Evolutionary conservation across 352 stramenopile genomes (phyloP), one percentile per base, ranked within the genome.

Genomic region (Globisporangium yorkense): DNA sequence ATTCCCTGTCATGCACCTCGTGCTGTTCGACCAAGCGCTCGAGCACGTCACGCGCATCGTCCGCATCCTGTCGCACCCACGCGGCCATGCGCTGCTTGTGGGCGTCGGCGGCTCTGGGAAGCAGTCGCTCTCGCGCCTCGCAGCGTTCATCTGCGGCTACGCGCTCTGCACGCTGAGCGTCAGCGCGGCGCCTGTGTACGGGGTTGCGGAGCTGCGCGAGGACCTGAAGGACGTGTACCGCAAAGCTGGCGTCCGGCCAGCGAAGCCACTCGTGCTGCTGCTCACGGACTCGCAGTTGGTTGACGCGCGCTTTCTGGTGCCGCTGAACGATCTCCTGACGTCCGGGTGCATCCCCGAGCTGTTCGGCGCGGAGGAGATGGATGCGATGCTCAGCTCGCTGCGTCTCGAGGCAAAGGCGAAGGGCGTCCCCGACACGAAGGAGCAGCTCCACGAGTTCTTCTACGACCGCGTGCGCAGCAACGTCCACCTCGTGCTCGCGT

Each of bases 1-100:
- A 5, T 87, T 97, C 63, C 83, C 92, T 0, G 94, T 98, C 7
- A 96, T 97, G 87, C 82, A 93, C 57, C 68, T 97, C 9, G 89
- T 97, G 40, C 61, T 97, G 0, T 97, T 97, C 64, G 88, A 97
- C 16, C 83, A 96, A 62, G 91, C 91, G 2, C 74, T 97, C 58
- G 77, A 96, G 45, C 89, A 97, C 51, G 71, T 97, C 15, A 78
- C 84, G 5, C 75, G 91, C 45, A 97, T 97, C 40, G 80, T 89
- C 44, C 72, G 91, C 8, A 89, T 97, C 35, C 50, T 97, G 27
- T 70, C 77, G 13, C 80, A 81, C 20, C 70, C 86, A 18, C 70
- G 75, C 1, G 89, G 89, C 24, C 84, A 97, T 56, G 84, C 84
- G 9, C 71, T 97, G 35, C 67, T 97, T 24, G 91, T 94, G 33